Percentiles rank a stretch among this genome's conserved stretches.
phyloP scores from a whole-genome alignment of 208 protist species.

The Crithidia bombi region DNA sequence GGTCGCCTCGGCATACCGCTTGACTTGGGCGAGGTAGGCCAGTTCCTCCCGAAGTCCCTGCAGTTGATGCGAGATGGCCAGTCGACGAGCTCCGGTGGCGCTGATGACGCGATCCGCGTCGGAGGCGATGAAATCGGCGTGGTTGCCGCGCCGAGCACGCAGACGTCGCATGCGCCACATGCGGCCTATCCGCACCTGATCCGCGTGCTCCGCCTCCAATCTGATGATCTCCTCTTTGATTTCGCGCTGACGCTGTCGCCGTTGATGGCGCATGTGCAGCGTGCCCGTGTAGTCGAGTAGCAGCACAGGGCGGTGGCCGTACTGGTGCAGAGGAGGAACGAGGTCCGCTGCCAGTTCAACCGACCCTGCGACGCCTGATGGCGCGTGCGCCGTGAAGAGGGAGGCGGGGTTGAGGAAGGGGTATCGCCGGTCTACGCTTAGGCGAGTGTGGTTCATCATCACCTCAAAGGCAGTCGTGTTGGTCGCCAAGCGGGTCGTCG shows the following conservation, averaged over 20 bases:
- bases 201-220: slow-evolving; percentile 13
- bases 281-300: slow-evolving; percentile 37
- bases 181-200: background rate
- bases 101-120: background rate
- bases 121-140: background rate
- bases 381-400: slow-evolving; percentile 9
- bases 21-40: slow-evolving; percentile 4
- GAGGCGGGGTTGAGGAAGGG: slow-evolving; percentile 18
- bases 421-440: slow-evolving; percentile 4
- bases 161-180: slow-evolving; percentile 13
- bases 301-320: slow-evolving; percentile 30
- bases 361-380: background rate
- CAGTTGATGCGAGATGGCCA: slow-evolving; percentile 10
- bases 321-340: background rate
- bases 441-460: slow-evolving; percentile 30
- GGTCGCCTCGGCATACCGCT: background rate
- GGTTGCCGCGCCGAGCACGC: slow-evolving; percentile 7
- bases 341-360: background rate
- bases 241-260: slow-evolving; percentile 8
- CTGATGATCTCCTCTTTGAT: slow-evolving; percentile 1
- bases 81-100: background rate
- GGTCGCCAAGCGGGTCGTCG: background rate
- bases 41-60: slow-evolving; percentile 3
- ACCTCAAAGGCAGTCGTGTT: slow-evolving; percentile 4
- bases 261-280: slow-evolving; percentile 11